Evolutionary conservation across 345 rosid genomes (phyloP), one percentile per base, ranked within the genome.

Genomic region (Syzygium jambos): DNA sequence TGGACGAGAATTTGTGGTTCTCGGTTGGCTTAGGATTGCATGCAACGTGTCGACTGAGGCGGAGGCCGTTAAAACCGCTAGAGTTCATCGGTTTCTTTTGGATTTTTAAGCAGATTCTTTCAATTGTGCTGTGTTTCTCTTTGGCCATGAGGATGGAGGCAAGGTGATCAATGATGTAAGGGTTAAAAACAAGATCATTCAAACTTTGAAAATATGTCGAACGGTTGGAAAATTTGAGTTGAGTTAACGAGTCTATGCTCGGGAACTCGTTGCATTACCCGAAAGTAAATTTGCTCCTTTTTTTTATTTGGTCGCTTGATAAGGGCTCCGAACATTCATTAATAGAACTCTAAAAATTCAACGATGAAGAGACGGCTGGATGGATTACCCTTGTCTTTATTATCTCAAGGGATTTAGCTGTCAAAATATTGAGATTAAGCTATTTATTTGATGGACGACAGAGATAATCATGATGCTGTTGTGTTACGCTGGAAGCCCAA

Each of bases 211-310:
- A 61, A 13, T 61, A 61, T 0, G 73, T n/a, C 0, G 43, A 13
- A n/a, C 73, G 0, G 73, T n/a, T n/a, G 73, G 73, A n/a, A 0
- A n/a, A 61, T 61, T n/a, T n/a, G 19, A 61, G 38, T 14, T 61
- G 73, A 57, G 65, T 57, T 57, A 57, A 7, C 38, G 9, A n/a
- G 73, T 61, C 16, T n/a, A 61, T 41, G 43, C 19, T n/a, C 5
- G 19, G 17, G n/a, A 61, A n/a, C 65, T 13, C 0, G 9, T 61
- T 61, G 14, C 13, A n/a, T n/a, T n/a, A n/a, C n/a, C n/a, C n/a
- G n/a, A n/a, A n/a, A n/a, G n/a, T n/a, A n/a, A n/a, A n/a, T n/a
- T n/a, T n/a, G n/a, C n/a, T n/a, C 12, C 13, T 54, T 21, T 6
- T 55, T 22, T 21, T 55, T 21, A 55, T 1, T 61, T 27, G 68